phyloP scores from a whole-genome alignment of 1,139 yeast genomes.

The Blastobotrys malaysiensis region DNA sequence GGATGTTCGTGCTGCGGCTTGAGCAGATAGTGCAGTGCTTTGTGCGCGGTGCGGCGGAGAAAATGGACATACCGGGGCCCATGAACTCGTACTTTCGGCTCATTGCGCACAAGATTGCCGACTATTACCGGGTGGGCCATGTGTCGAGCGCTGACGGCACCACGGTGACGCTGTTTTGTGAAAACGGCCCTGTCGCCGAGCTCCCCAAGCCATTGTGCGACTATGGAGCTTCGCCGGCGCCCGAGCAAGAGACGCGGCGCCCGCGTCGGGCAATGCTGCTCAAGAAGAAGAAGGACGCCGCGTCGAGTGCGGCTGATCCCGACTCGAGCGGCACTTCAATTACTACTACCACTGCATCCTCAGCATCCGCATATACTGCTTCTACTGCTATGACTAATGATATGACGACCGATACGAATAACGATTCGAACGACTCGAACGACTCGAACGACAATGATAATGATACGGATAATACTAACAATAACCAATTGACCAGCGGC shows the following conservation, averaged over 20 bases:
- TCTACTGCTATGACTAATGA: not conserved
- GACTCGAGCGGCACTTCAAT: too few relatives aligned
- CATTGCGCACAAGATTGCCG: constrained; percentile 63
- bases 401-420: not conserved
- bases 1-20: constrained; percentile 47
- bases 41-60: constrained; percentile 10
- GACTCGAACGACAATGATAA: not conserved
- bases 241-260: not conserved
- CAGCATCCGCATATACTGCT: not conserved
- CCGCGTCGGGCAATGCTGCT: not conserved
- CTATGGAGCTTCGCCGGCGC: not conserved
- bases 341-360: not conserved
- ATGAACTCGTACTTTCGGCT: constrained; percentile 64
- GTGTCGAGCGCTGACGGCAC: constrained; percentile 43
- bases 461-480: not conserved
- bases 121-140: constrained; percentile 56
- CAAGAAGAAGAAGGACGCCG: not conserved
- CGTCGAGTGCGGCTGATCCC: not conserved
- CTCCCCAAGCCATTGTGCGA: constrained; percentile 3
- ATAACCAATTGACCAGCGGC: not conserved
- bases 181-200: not conserved
- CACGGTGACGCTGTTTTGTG: constrained; percentile 38
- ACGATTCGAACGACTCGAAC: too few relatives aligned
- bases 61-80: constrained; percentile 39
- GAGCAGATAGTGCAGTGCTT: constrained; percentile 44